These are phyloP conservation scores for Penicillium goetzii DNA, from an alignment of 495 filamentous ascomycete species.

Conservation along the genomic window DNA sequence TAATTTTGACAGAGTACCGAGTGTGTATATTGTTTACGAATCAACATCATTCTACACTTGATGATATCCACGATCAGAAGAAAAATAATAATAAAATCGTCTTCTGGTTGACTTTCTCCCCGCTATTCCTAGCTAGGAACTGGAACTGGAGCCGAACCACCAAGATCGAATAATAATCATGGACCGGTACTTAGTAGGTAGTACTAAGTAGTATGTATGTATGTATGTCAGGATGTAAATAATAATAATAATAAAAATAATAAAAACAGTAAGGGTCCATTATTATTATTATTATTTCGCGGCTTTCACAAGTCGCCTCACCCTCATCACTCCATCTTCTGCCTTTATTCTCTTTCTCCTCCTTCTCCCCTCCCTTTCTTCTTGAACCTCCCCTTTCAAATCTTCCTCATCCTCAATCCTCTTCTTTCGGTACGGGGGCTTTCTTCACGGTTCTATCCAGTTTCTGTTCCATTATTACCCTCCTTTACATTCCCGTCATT, in stretches of 20 bases:
- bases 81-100: not conserved
- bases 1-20: not conserved
- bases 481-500: constrained; percentile 36
- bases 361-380: not conserved
- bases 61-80: not conserved
- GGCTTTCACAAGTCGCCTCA: constrained; percentile 27
- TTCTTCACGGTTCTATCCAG: constrained; percentile 21
- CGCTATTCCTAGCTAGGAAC: not conserved
- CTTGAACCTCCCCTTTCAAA: constrained; percentile 16
- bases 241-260: constrained; percentile 14
- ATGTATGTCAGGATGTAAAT: not conserved
- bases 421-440: not conserved
- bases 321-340: constrained; percentile 31
- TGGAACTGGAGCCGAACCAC: not conserved
- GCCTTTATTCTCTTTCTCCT: constrained; percentile 24
- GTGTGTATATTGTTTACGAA: not conserved
- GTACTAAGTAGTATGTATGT: not conserved
- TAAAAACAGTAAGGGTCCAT: constrained; percentile 36
- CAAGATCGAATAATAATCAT: not conserved
- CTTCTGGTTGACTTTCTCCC: not conserved
- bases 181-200: not conserved
- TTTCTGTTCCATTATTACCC: constrained; percentile 12
- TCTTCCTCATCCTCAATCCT: constrained; percentile 22
- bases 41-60: not conserved
- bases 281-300: constrained; percentile 14